Evolutionary conservation across 129 eudicot genomes (phyloP).

Genomic region (Erigeron canadensis): DNA sequence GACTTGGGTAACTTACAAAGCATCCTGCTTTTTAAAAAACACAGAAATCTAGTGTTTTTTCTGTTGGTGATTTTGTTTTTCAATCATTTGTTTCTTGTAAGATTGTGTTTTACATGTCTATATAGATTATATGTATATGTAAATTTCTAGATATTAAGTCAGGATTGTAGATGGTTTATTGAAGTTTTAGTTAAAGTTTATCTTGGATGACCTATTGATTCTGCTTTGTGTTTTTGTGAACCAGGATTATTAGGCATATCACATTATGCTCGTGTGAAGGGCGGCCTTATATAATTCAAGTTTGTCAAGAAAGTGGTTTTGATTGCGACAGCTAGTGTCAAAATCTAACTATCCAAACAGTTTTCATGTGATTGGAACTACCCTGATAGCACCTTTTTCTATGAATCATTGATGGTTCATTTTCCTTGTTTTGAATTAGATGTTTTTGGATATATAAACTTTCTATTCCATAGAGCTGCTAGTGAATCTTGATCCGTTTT

Average conservation of each 20-base stretch:
- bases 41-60: background rate
- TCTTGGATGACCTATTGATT: background rate
- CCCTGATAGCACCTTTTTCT: conserved; percentile 8
- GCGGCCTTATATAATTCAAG: conserved; percentile 13
- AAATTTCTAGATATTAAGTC: background rate
- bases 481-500: conserved; percentile 17
- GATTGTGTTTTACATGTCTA: background rate
- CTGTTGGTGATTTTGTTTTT: conserved; percentile 18
- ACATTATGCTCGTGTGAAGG: conserved; percentile 30
- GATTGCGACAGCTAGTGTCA: conserved; percentile 43
- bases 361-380: conserved; percentile 36
- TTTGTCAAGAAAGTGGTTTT: conserved; percentile 35
- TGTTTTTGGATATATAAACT: conserved; percentile 22
- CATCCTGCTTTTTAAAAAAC: background rate
- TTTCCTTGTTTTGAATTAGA: conserved; percentile 22
- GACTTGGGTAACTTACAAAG: conserved; percentile 3
- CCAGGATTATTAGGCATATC: conserved; percentile 30
- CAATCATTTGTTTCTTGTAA: conserved; percentile 11
- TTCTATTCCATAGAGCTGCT: conserved; percentile 3
- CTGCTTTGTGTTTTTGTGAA: conserved; percentile 31
- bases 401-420: conserved; percentile 14
- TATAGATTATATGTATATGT: background rate
- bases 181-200: conserved; percentile 6
- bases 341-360: conserved; percentile 26
- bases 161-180: background rate